A percentile compares a stretch with the other conserved stretches of the same genome.
These are phyloP conservation scores for Neurospora africana DNA, from an alignment of 495 filamentous ascomycete genomes.

Conservation along the genomic window DNA sequence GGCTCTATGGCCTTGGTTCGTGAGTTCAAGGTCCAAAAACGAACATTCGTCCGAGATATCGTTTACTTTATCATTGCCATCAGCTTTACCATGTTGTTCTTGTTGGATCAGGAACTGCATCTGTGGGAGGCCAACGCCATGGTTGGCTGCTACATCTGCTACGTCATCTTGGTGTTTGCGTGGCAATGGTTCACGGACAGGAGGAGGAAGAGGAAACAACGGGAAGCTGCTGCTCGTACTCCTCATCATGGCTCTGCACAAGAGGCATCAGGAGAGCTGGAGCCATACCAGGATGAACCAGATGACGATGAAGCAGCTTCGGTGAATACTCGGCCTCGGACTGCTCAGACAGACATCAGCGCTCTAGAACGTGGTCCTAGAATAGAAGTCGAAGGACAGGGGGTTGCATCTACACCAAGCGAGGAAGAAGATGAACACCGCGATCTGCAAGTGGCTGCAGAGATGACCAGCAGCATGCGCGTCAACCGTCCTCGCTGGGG, in stretches of 20 bases:
- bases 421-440: constrained; percentile 61
- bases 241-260: constrained; percentile 56
- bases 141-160: constrained; percentile 87
- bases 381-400: constrained; percentile 35
- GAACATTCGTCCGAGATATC: constrained; percentile 86
- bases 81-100: constrained; percentile 74
- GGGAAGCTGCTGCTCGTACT: constrained; percentile 59
- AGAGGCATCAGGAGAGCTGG: constrained; percentile 45
- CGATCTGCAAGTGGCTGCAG: constrained; percentile 61
- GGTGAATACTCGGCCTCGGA: constrained; percentile 18
- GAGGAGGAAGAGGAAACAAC: constrained; percentile 45
- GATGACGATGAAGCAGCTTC: constrained; percentile 51
- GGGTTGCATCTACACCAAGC: constrained; percentile 45
- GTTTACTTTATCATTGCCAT: constrained; percentile 86
- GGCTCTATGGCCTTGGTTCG: constrained; percentile 96
- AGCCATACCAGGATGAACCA: constrained; percentile 48
- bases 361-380: constrained; percentile 54
- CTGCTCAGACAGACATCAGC: constrained; percentile 46
- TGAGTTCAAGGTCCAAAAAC: constrained; percentile 80
- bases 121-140: constrained; percentile 84
- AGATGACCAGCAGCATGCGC: constrained; percentile 89
- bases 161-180: constrained; percentile 75
- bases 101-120: constrained; percentile 74
- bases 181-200: constrained; percentile 83
- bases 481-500: constrained; percentile 59